Conservation (phyloP, 2,329 filamentous ascomycete genomes). For the Botrytis fragariae region DNA sequence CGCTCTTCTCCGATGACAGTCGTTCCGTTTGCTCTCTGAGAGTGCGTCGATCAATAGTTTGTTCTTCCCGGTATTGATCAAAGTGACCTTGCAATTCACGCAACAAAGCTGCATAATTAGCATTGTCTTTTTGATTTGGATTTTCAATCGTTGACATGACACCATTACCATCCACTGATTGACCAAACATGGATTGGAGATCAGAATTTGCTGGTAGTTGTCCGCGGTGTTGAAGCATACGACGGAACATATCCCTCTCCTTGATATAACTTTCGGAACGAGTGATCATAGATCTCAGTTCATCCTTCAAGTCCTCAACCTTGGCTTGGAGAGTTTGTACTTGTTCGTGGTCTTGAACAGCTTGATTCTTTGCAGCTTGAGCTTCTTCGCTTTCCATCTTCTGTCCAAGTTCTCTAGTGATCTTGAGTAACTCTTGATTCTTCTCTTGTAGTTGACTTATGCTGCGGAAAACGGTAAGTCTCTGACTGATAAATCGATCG, state of each 20-base stretch:
- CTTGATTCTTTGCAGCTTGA: conserved; percentile 60
- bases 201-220: conserved; percentile 59
- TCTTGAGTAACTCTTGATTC: conserved; percentile 78
- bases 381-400: conserved; percentile 91
- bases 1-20: conserved; percentile 76
- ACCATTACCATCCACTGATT: conserved; percentile 60
- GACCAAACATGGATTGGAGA: conserved; percentile 66
- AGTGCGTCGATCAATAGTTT: conserved; percentile 74
- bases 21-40: conserved; percentile 82
- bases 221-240: conserved; percentile 78
- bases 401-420: conserved; percentile 80
- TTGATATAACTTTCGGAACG: conserved; percentile 91
- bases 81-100: conserved; percentile 88
- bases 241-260: conserved; percentile 96
- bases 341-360: conserved; percentile 65
- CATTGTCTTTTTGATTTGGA: conserved; percentile 53
- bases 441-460: conserved; percentile 81
- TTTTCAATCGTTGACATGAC: conserved; percentile 58
- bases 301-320: conserved; percentile 76
- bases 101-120: conserved; percentile 72
- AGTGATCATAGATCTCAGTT: conserved; percentile 75
- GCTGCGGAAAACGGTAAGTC: conserved; percentile 85
- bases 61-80: conserved; percentile 84
- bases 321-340: conserved; percentile 71
- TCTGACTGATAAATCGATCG: conserved; percentile 82